Percentiles rank a stretch among this genome's conserved stretches.
These are phyloP conservation scores for Alternaria gansuensis DNA, from an alignment of 2,329 filamentous ascomycete genomes.

Conservation along the genomic window DNA sequence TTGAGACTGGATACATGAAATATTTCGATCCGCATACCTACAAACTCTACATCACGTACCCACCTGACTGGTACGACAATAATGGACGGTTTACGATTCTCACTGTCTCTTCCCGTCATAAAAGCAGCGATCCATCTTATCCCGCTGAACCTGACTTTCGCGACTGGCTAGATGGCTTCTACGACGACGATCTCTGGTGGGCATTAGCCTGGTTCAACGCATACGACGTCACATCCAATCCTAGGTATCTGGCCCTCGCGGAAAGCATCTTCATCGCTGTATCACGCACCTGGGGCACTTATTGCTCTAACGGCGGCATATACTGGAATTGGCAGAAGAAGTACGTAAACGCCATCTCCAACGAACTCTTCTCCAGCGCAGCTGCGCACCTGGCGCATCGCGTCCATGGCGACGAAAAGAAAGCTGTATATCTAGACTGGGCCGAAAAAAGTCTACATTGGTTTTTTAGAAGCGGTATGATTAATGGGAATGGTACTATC, in stretches of 20 bases:
- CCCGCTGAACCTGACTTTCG: conserved; percentile 25
- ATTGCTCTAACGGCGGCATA: conserved; percentile 59
- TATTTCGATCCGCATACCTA: conserved; percentile 25
- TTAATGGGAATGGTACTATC: conserved; percentile 59
- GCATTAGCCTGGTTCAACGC: conserved; percentile 63
- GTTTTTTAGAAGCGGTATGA: conserved; percentile 60
- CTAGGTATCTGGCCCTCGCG: conserved; percentile 58
- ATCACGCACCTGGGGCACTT: conserved; percentile 48
- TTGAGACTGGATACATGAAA: conserved; percentile 37
- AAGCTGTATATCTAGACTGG: conserved; percentile 55
- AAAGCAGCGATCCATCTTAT: conserved; percentile 14
- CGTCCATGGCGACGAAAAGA: conserved; percentile 39
- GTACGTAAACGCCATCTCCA: conserved; percentile 65
- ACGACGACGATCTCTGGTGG: conserved; percentile 64
- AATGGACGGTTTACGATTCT: not conserved
- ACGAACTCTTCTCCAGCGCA: conserved; percentile 65
- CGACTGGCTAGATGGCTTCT: conserved; percentile 56
- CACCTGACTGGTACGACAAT: conserved; percentile 31
- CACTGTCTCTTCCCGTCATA: conserved; percentile 14
- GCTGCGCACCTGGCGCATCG: conserved; percentile 66
- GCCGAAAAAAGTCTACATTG: conserved; percentile 62
- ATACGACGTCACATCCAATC: conserved; percentile 62
- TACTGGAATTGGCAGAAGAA: conserved; percentile 59
- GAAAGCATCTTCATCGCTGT: conserved; percentile 61
- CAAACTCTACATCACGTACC: conserved; percentile 33